Evolutionary conservation across 2,329 filamentous ascomycete genomes (phyloP).

Genomic region (Alternaria infectoria): DNA sequence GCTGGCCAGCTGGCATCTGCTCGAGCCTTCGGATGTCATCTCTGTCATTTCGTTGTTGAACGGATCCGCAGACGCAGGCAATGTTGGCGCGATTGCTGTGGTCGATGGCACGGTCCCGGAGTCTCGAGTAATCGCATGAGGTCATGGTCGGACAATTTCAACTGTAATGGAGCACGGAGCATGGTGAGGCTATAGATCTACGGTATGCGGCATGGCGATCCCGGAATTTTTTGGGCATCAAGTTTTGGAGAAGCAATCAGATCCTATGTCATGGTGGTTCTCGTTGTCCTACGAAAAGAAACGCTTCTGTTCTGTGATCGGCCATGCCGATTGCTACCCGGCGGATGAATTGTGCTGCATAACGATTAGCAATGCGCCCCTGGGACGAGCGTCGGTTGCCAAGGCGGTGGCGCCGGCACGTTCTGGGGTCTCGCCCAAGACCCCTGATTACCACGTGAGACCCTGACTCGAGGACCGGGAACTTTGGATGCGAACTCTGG

Average conservation of each 20-base stretch:
- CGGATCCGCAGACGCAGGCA: conserved; percentile 52
- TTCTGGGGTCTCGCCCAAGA: conserved; percentile 1
- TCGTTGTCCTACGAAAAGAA: neutral
- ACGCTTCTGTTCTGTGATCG: neutral
- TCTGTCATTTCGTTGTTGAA: conserved; percentile 65
- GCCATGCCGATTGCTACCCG: conserved; percentile 1
- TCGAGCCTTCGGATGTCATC: conserved; percentile 88
- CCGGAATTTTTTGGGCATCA: neutral
- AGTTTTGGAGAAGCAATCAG: neutral
- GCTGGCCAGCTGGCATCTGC: conserved; percentile 84
- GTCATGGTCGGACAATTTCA: conserved; percentile 18
- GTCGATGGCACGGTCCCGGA: conserved; percentile 50
- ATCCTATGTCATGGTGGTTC: neutral
- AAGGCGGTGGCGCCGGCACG: conserved; percentile 13
- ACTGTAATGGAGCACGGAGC: conserved; percentile 24
- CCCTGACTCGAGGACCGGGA: conserved; percentile 17
- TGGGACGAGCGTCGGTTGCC: conserved; percentile 17
- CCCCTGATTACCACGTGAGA: conserved; percentile 18
- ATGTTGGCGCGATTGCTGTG: conserved; percentile 49
- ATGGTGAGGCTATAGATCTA: conserved; percentile 11
- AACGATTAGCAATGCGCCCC: conserved; percentile 17
- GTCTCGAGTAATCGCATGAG: conserved; percentile 20
- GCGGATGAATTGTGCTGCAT: conserved; percentile 5
- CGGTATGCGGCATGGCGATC: conserved; percentile 3
- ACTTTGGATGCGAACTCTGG: neutral